phyloP scores from a whole-genome alignment of 768 basidiomycete species.

The Hygrocybe punicea region DNA sequence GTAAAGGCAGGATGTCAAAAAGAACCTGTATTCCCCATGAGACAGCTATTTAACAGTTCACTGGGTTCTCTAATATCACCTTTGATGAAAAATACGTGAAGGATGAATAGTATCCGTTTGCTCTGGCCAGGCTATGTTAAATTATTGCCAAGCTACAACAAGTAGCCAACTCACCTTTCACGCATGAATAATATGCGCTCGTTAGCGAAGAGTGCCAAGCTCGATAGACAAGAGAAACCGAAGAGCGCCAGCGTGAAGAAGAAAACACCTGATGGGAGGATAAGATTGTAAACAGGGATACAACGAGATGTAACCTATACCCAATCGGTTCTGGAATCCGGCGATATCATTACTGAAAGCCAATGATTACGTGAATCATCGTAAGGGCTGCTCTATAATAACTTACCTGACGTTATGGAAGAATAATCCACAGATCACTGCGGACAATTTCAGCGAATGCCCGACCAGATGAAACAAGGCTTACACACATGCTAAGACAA shows the following conservation, averaged over 20 bases:
- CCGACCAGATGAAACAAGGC: conserved; percentile 1
- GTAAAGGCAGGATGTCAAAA: conserved; percentile 92
- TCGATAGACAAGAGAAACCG: conserved; percentile 94
- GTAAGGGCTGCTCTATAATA: background rate
- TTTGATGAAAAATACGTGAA: conserved; percentile 97
- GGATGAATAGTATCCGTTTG: conserved; percentile 97
- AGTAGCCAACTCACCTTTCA: conserved; percentile 63
- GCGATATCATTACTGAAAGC: conserved; percentile 76
- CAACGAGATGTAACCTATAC: conserved; percentile 36
- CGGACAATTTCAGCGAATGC: conserved; percentile 4
- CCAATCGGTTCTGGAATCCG: conserved; percentile 94
- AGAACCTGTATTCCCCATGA: conserved; percentile 56
- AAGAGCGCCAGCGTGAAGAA: conserved; percentile 97
- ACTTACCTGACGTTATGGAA: conserved; percentile 80
- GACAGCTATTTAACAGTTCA: background rate
- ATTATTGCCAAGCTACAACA: background rate
- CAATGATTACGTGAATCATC: background rate
- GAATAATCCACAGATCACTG: conserved; percentile 91
- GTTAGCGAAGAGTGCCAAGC: conserved; percentile 89
- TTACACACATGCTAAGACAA: conserved; percentile 75
- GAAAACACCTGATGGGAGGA: conserved; percentile 64
- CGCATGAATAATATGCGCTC: conserved; percentile 97
- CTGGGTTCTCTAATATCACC: conserved; percentile 32
- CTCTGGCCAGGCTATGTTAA: conserved; percentile 42
- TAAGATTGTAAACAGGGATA: background rate